These are phyloP conservation scores for Haplographium delicatum DNA, from an alignment of 495 filamentous ascomycete genomes.

Conservation along the genomic window DNA sequence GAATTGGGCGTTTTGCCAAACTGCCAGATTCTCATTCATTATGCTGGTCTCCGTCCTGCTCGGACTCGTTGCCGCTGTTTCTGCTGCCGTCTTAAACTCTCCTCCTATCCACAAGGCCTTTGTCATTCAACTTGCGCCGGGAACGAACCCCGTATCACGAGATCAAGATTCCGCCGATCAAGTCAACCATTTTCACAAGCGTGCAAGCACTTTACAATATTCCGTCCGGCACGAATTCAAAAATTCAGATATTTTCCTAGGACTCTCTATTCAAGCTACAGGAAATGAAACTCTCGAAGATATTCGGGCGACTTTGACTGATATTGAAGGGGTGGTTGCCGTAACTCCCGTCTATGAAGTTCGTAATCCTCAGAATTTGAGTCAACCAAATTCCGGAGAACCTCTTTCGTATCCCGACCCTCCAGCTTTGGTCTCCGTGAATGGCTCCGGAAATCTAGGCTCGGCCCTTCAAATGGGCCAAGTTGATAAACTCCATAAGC, in stretches of 20 bases:
- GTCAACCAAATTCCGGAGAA: background rate
- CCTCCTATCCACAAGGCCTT: too few relatives aligned
- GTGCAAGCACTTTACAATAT: slow-evolving; percentile 16
- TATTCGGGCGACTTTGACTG: slow-evolving; percentile 7
- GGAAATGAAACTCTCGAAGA: slow-evolving; percentile 4
- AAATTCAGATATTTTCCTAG: slow-evolving; percentile 17
- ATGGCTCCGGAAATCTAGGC: background rate
- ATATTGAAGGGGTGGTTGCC: slow-evolving; percentile 17
- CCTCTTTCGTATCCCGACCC: background rate
- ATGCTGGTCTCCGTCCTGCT: too few relatives aligned
- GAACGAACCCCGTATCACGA: too few relatives aligned
- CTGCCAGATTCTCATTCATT: too few relatives aligned
- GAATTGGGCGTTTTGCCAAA: too few relatives aligned
- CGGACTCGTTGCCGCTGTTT: too few relatives aligned
- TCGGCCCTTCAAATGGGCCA: too few relatives aligned
- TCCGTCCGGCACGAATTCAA: slow-evolving; percentile 21
- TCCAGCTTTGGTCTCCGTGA: background rate
- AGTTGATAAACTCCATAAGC: slow-evolving; percentile 28
- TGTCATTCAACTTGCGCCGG: too few relatives aligned
- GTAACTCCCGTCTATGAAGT: slow-evolving; percentile 11
- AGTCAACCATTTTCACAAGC: slow-evolving; percentile 17
- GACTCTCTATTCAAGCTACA: slow-evolving; percentile 21
- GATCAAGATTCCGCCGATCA: slow-evolving; percentile 6
- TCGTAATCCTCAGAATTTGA: background rate
- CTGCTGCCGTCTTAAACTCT: too few relatives aligned